Conservation (phyloP, 495 filamentous ascomycete genomes). For the Podospora conica region DNA sequence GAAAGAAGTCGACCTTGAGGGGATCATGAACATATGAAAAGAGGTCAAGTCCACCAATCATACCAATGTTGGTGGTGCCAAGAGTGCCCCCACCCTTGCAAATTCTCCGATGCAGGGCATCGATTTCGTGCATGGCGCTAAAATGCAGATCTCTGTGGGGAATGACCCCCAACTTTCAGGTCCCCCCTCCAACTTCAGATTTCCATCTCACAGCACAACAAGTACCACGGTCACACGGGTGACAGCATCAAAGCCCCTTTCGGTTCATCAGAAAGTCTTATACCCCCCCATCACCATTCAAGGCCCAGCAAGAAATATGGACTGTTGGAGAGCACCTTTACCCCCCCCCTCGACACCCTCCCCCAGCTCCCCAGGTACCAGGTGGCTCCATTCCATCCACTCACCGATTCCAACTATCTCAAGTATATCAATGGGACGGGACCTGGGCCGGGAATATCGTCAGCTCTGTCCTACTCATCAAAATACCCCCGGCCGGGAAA, state of each 20-base stretch:
- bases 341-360: too few relatives aligned
- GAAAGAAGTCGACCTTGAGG: too few relatives aligned
- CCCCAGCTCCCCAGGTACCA: too few relatives aligned
- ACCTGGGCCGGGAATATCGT: too few relatives aligned
- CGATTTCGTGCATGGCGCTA: conserved; percentile 8
- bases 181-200: not conserved
- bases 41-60: too few relatives aligned
- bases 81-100: not conserved
- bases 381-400: too few relatives aligned
- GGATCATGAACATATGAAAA: too few relatives aligned
- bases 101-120: not conserved
- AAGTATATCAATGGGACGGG: too few relatives aligned
- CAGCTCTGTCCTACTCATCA: not conserved
- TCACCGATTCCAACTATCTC: not conserved
- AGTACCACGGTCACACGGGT: not conserved
- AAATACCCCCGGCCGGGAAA: not conserved
- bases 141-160: conserved; percentile 1
- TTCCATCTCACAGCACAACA: not conserved
- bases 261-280: not conserved
- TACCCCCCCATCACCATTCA: too few relatives aligned
- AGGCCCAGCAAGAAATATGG: too few relatives aligned
- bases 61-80: too few relatives aligned
- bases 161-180: not conserved
- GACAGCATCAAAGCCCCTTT: not conserved
- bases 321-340: not conserved